Evolutionary conservation across 768 basidiomycete species (phyloP), one percentile per base, ranked within the genome.

Genomic region (Tricholoma bakamatsutake): DNA sequence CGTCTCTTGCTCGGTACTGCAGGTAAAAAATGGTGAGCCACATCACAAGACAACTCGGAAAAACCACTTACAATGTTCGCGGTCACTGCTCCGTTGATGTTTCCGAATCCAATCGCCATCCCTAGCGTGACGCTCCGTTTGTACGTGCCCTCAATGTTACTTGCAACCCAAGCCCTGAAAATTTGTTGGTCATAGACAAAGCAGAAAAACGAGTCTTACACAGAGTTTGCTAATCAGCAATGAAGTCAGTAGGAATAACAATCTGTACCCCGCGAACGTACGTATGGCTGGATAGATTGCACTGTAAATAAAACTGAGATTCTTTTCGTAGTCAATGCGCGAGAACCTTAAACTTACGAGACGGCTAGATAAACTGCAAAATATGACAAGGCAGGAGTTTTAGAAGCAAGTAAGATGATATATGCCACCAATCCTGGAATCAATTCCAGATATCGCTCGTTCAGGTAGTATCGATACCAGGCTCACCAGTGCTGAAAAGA

Each of bases 61-160:
- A 37, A 39, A 37, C 4, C 53, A 72, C 83, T 56, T 69, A 83
- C 85, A 55, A 87, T 77, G 61, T 86, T 87, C 18, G 83, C 78
- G 7, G 81, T 76, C 10, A 88, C 79, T 12, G 84, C 85, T 10
- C 85, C 87, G 59, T 88, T 85, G 33, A 87, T 70, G 63, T 87
- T 88, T 8, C 84, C 85, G 67, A 73, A 73, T 43, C 86, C 85
- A 57, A 88, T 86, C 3, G 84, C 82, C 78, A 88, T 82, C 1
- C 80, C 87, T 3, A 90, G 73, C 2, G 82, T 82, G 10, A 85
- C 81, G 49, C 81, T 80, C 8, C 88, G 82, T 67, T 89, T 89
- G 65, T 87, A 89, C 3, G 84, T 76, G 0, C 88, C 87, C 64
- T 90, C 88, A 39, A 83, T 76, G 56, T 88, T 89, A 52, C 83